Evolutionary conservation across 148 eudicot species (phyloP), one percentile per base, ranked within the genome.

Genomic region (Amaranthus palmeri): DNA sequence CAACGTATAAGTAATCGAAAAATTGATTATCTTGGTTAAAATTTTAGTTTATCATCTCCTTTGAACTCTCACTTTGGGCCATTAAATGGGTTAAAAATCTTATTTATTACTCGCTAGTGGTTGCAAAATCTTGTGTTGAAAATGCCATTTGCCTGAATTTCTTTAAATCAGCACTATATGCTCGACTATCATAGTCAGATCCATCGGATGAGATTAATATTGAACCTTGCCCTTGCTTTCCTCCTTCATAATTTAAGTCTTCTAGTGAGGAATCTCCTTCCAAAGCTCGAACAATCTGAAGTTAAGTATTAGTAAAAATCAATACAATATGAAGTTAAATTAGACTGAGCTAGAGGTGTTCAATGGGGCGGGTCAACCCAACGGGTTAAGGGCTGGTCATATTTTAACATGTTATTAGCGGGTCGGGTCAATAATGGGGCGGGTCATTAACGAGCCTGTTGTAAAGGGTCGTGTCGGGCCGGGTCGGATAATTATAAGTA

Each of bases 211-310:
- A 70, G 78, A 60, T 52, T 14, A 10, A 65, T 17, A 42, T 53
- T 0, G 78, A 11, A 67, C 70, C 68, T 10, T 76, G 79, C 13
- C 77, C 86, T 52, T 72, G 56, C 47, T 64, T 85, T 50, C 43
- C 54, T 1, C 73, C 84, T 1, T 87, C 88, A 7, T 25, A 17
- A 9, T 84, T 86, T 43, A 89, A 45, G 74, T 82, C 93, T 7
- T 90, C 96, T 42, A 86, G 57, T 4, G 96, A 85, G 11, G 81
- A 84, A 49, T 88, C 85, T 65, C 91, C 96, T 69, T 88, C 93
- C 3, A 91, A 54, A 41, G 85, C 85, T n/a, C 93, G 87, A 10
- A 83, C 93, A 68, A 91, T 88, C 96, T 90, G 62, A 10, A 6
- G 14, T 42, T 12, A 61, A 14, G 36, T 25, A 25, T 25, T 25